Evolutionary conservation across 352 stramenopile genomes (phyloP), one percentile per base, ranked within the genome.

Genomic region (Globisporangium recalcitrans): DNA sequence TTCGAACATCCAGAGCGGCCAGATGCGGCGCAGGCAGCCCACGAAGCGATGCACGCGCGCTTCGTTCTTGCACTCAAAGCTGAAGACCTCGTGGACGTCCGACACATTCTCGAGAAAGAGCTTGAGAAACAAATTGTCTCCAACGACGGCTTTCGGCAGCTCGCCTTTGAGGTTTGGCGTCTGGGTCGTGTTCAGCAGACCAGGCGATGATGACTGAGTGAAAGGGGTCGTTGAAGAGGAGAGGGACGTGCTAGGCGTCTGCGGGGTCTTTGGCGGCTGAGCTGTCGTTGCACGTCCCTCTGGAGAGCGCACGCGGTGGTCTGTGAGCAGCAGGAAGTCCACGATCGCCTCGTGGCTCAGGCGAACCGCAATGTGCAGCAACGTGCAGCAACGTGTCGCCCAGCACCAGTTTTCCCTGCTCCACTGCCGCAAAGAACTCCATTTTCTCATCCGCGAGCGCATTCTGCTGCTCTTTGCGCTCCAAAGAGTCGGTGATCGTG

Each of bases 1-100:
- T 47, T 88, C 79, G 48, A 84, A 78, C 78, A 93, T 90, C 82
- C 84, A 93, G 53, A 88, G 60, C 6, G 84, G 80, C 84, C 84
- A 93, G 42, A 91, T 59, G 44, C 75, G 72, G 11, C 70, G 69
- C 52, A 93, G 59, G 21, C 65, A 73, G 4, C 70, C 62, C 40
- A 88, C 73, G 10, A 93, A 53, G 9, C 82, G 80, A 32, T 93
- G 84, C 13, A 85, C 74, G 24, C 79, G 82, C 0, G 84, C 65
- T 32, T 91, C 82, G 44, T 90, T 72, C 6, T 71, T 66, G 62
- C 85, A 88, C 51, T 68, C 80, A 5, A 75, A 69, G 1, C 80
- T 80, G 29, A 93, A 87, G 2, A 85, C 77, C 7, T 78, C 76
- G 26, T 93, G 78, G 11, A 91, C 78, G 27, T 91, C 78, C 3